Conservation (phyloP, 2,329 filamentous ascomycete species). For the Penicillium sp. region DNA sequence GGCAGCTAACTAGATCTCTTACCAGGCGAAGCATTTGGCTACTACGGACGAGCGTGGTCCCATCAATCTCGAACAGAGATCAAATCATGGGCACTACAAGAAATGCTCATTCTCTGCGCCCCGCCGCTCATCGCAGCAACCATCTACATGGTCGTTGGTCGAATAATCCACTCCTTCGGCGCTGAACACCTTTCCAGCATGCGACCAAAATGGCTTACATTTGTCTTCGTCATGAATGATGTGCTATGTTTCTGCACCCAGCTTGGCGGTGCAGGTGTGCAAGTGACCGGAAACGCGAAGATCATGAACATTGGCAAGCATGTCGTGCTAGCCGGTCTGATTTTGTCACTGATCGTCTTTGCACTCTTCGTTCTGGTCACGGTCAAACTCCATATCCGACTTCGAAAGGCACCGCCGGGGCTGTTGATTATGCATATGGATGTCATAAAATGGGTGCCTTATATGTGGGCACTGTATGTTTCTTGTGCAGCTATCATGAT, state of each 20-base stretch:
- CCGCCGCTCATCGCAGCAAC: conserved; percentile 40
- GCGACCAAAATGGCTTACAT: conserved; percentile 32
- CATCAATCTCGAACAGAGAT: conserved; percentile 25
- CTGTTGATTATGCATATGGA: neutral
- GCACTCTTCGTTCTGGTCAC: neutral
- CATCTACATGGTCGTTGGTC: conserved; percentile 38
- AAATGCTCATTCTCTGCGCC: conserved; percentile 37
- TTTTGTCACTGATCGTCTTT: neutral
- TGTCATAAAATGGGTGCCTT: conserved; percentile 22
- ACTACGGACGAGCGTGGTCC: conserved; percentile 33
- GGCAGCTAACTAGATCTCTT: neutral
- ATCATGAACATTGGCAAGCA: conserved; percentile 22
- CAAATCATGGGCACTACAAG: conserved; percentile 33
- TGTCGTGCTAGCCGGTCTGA: conserved; percentile 1
- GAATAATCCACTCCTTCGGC: conserved; percentile 33
- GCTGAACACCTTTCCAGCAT: conserved; percentile 36
- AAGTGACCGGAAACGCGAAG: conserved; percentile 21
- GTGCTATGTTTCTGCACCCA: conserved; percentile 33
- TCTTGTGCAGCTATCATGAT: conserved; percentile 24
- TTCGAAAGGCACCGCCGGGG: neutral
- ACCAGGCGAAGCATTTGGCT: conserved; percentile 29
- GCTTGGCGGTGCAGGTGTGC: conserved; percentile 28
- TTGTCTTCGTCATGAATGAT: conserved; percentile 35
- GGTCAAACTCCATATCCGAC: neutral
- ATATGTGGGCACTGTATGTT: conserved; percentile 26